Evolutionary conservation across 768 basidiomycete genomes (phyloP).

Genomic region (Gymnopilus dilepis): DNA sequence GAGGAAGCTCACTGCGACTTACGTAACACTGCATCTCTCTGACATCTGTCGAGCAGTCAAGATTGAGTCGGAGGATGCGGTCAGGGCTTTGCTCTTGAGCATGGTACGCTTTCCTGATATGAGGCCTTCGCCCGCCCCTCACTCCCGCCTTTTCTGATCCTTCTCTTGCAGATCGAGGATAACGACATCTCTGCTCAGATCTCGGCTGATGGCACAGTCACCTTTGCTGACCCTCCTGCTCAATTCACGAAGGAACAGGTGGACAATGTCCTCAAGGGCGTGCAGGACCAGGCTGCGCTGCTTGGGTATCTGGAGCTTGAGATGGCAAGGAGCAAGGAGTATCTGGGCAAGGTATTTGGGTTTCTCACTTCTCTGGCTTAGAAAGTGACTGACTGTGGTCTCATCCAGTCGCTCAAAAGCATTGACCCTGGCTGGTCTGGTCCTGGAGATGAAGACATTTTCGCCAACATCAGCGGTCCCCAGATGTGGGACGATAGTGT

Average conservation of each 20-base stretch:
- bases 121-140: background rate
- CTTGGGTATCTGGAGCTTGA: slow-evolving; percentile 59
- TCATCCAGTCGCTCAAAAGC: slow-evolving; percentile 18
- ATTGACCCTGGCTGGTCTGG: slow-evolving; percentile 23
- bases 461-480: slow-evolving; percentile 21
- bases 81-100: slow-evolving; percentile 63
- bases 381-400: background rate
- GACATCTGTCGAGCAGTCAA: slow-evolving; percentile 69
- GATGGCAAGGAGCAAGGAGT: slow-evolving; percentile 71
- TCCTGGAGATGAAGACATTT: slow-evolving; percentile 25
- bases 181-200: slow-evolving; percentile 74
- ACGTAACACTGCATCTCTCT: slow-evolving; percentile 73
- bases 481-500: slow-evolving; percentile 27
- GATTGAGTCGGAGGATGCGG: slow-evolving; percentile 57
- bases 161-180: slow-evolving; percentile 61
- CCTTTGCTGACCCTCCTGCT: slow-evolving; percentile 70
- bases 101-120: slow-evolving; percentile 57
- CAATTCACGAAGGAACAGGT: slow-evolving; percentile 64
- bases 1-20: slow-evolving; percentile 81
- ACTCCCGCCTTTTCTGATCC: background rate
- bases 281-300: slow-evolving; percentile 58
- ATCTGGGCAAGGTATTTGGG: slow-evolving; percentile 59
- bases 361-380: background rate
- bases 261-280: slow-evolving; percentile 57
- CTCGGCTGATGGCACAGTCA: slow-evolving; percentile 71